Evolutionary conservation across 202 grass and related monocot species (phyloP), one percentile per base, ranked within the genome.

Genomic region (Panicum virgatum): DNA sequence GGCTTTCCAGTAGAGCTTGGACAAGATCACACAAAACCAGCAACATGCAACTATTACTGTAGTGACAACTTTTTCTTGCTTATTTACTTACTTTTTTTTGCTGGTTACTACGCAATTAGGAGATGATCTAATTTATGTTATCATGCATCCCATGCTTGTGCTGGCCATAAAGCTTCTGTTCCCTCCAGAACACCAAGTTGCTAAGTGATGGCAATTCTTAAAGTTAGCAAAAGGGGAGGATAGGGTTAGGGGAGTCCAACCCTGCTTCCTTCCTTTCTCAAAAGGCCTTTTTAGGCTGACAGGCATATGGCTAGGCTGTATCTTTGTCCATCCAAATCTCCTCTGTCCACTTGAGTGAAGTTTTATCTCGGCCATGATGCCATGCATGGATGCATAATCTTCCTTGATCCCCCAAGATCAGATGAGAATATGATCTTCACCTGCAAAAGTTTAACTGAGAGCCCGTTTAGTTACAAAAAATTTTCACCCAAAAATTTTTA

Each of bases 201-300:
- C 36, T 29, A 52, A 82, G 44, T 64, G 81, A 42, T 57, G 36
- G 26, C 27, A 72, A 67, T 66, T 76, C 81, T 76, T 76, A 48
- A 83, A 83, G 80, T 66, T 72, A 27, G 80, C 74, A 25, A 83
- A 78, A 83, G 62, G 47, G 34, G 2, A 37, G 18, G 86, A 84
- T 88, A 74, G 75, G 61, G 75, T 80, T 88, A 62, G 86, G 69
- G 53, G 76, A 84, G 81, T 43, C 86, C 75, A 80, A 30, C 70
- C 79, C 72, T 58, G 51, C 50, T 75, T 75, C 34, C 65, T n/a
- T 9, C 3, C 73, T 84, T 88, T 88, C 12, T 40, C 40, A 61
- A 88, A 84, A 77, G 82, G 13, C 74, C 82, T 74, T 73, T 46
- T 32, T 34, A 83, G 71, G 81, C 80, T 74, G 59, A 74, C 71